Evolutionary conservation across 768 basidiomycete genomes (phyloP), one percentile per base, ranked within the genome.

Genomic region (Tricholoma terreum): DNA sequence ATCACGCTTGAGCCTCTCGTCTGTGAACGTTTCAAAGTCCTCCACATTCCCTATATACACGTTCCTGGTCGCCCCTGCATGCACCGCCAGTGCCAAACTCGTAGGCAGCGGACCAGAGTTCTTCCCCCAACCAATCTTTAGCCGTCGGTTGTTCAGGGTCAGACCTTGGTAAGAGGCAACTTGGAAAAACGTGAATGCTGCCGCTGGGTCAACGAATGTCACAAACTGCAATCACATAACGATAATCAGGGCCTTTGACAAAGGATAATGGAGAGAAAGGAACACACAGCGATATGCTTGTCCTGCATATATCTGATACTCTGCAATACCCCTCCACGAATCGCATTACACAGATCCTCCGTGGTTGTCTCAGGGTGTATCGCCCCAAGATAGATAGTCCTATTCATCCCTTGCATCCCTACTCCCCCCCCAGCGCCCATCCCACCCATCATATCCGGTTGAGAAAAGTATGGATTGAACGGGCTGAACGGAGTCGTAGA

Each of bases 41-140:
- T 95, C 92, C 43, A 99, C 87, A 65, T 90, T 92, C 6, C 95
- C 95, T 50, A 98, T 85, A 73, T 98, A 99, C 50, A 99, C 95
- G 68, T 98, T 99, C 57, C 97, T 82, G 12, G 94, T 97, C 1
- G 96, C 94, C 17, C 97, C 97, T 0, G 86, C 82, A 69, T 95
- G 92, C 2, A 99, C 91, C 0, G 93, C 91, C 60, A 95, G 80
- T 27, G 92, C 89, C 36, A 97, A 80, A 2, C 86, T 83, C 14
- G 94, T 89, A 15, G 87, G 83, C 14, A 96, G 78, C 15, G 94
- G 89, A 5, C 94, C 94, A 14, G 92, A 87, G 67, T 91, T 91
- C 82, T 96, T 98, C 57, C 96, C 96, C 97, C 96, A 99, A 48
- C 96, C 95, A 63, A 98, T 86, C 79, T 98, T 98, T 60, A 98